Conservation (phyloP, 768 basidiomycete genomes). For the Cubamyces lactineus region DNA sequence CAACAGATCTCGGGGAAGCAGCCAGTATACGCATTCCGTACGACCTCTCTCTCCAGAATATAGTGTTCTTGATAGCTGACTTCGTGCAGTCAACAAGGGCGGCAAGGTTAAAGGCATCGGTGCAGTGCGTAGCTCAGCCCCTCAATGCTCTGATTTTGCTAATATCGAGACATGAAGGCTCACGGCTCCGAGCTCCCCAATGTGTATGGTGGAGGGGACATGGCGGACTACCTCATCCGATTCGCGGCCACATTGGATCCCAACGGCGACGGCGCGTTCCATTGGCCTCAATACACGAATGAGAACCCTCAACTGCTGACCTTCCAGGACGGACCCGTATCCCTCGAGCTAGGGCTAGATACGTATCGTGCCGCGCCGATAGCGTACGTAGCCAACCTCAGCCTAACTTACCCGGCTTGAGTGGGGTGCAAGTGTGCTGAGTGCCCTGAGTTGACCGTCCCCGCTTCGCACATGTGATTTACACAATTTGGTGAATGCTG, state of each 20-base stretch:
- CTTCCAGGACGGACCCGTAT: slow-evolving; percentile 27
- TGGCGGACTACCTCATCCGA: slow-evolving; percentile 32
- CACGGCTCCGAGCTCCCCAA: slow-evolving; percentile 20
- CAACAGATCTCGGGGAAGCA: slow-evolving; percentile 7
- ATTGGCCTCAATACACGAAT: slow-evolving; percentile 31
- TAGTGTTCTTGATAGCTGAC: background rate
- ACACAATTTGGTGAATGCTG: too few species aligned
- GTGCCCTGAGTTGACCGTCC: too few species aligned
- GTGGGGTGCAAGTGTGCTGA: too few species aligned
- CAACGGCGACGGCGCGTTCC: slow-evolving; percentile 19
- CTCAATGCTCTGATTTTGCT: background rate
- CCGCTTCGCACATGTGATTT: too few species aligned
- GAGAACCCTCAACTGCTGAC: slow-evolving; percentile 26
- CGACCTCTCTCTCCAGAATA: background rate
- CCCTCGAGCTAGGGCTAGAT: slow-evolving; percentile 26
- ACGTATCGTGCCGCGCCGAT: slow-evolving; percentile 28
- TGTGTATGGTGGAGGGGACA: slow-evolving; percentile 19
- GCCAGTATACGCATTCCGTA: slow-evolving; percentile 14
- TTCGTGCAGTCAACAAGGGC: slow-evolving; percentile 2
- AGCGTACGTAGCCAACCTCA: slow-evolving; percentile 6
- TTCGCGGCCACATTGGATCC: slow-evolving; percentile 34
- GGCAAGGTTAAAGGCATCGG: slow-evolving; percentile 6
- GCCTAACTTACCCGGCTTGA: slow-evolving; percentile 12
- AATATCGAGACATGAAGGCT: background rate
- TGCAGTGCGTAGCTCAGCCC: background rate